phyloP scores from a whole-genome alignment of 2,329 filamentous ascomycete species.

The Calycina herbarum region DNA sequence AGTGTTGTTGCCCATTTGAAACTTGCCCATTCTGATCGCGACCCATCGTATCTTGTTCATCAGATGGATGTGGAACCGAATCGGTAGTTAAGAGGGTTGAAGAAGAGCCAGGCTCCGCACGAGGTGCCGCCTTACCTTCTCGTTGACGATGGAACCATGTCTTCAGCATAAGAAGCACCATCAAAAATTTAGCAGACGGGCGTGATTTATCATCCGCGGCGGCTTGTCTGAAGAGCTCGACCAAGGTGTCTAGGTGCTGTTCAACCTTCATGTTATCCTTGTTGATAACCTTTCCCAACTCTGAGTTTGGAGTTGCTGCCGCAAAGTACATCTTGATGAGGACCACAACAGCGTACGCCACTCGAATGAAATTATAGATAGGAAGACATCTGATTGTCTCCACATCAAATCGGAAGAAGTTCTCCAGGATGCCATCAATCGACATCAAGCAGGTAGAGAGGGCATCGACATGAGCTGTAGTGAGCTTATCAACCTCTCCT shows the following conservation, averaged over 20 bases:
- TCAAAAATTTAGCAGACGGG: conserved; percentile 67
- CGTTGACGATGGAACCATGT: conserved; percentile 52
- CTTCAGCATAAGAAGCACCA: conserved; percentile 69
- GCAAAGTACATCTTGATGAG: conserved; percentile 62
- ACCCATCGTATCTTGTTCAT: conserved; percentile 9
- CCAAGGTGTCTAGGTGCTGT: conserved; percentile 67
- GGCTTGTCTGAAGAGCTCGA: conserved; percentile 65
- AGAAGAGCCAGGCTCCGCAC: conserved; percentile 5
- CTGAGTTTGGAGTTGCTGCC: conserved; percentile 61
- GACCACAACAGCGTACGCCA: conserved; percentile 56
- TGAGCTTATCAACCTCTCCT: conserved; percentile 27
- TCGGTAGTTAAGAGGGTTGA: conserved; percentile 10
- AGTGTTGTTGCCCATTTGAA: conserved; percentile 29
- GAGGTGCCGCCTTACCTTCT: conserved; percentile 27
- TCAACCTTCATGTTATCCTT: conserved; percentile 65
- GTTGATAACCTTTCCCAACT: conserved; percentile 69
- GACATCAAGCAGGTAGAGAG: conserved; percentile 53
- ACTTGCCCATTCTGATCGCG: conserved; percentile 21
- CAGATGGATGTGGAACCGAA: neutral
- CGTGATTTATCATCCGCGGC: conserved; percentile 64
- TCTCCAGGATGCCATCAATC: conserved; percentile 54
- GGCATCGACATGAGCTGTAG: conserved; percentile 48
- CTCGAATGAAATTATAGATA: conserved; percentile 51
- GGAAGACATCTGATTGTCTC: conserved; percentile 51
- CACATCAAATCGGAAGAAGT: conserved; percentile 49